Conservation (phyloP, 164 flowering plant genomes). For the Aristolochia californica region DNA sequence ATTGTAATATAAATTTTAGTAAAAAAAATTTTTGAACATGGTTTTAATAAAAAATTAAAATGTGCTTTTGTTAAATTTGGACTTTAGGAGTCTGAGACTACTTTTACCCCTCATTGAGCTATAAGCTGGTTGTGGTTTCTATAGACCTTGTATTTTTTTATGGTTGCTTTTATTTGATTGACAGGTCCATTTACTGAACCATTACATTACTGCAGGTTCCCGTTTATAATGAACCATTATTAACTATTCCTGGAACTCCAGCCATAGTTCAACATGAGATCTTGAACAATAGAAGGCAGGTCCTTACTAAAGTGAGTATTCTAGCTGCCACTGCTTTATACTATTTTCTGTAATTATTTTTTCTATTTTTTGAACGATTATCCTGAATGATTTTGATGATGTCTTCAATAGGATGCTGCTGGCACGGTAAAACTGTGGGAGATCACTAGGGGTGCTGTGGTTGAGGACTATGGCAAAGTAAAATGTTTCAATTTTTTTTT, state of each 20-base stretch:
- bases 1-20: too few relatives aligned
- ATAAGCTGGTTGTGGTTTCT: not conserved
- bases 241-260: slow-evolving; percentile 67
- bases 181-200: not conserved
- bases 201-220: slow-evolving; percentile 42
- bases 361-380: not conserved
- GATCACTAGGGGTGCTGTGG: slow-evolving; percentile 76
- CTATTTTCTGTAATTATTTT: not conserved
- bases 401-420: slow-evolving; percentile 53
- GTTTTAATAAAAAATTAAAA: too few relatives aligned
- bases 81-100: not conserved
- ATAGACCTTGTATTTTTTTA: too few relatives aligned
- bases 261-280: slow-evolving; percentile 90
- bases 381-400: not conserved
- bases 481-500: too few relatives aligned
- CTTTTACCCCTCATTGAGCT: not conserved
- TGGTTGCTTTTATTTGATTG: slow-evolving; percentile 1
- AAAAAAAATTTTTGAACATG: too few relatives aligned
- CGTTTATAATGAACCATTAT: slow-evolving; percentile 59
- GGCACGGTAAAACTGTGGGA: slow-evolving; percentile 96
- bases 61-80: too few relatives aligned
- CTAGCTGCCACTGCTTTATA: slow-evolving; percentile 1
- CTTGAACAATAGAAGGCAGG: slow-evolving; percentile 84
- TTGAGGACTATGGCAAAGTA: slow-evolving; percentile 93
- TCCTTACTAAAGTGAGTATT: slow-evolving; percentile 69